Percentiles rank a stretch among this genome's conserved stretches.
These are phyloP conservation scores for Diospyros lotus DNA, from an alignment of 148 eudicot species.

Conservation along the genomic window DNA sequence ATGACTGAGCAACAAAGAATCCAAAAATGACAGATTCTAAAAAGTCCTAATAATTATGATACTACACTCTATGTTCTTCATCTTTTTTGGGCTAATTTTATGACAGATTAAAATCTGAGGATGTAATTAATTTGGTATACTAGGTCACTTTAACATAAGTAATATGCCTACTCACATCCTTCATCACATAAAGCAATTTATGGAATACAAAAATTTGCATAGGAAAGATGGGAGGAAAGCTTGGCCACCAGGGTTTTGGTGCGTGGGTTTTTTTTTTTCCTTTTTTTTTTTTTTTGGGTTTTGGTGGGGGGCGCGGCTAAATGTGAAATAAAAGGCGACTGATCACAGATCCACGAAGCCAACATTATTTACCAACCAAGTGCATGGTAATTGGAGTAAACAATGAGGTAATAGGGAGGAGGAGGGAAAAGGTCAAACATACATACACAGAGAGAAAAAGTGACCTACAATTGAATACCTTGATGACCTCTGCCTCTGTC, in stretches of 20 bases:
- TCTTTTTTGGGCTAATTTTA: too few species aligned
- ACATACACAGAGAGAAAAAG: not conserved
- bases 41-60: not conserved
- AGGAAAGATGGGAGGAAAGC: not conserved
- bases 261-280: too few species aligned
- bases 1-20: not conserved
- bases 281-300: too few species aligned
- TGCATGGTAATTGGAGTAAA: too few species aligned
- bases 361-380: too few species aligned
- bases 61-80: not conserved
- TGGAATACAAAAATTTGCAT: not conserved
- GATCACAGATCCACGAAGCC: too few species aligned
- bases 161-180: not conserved
- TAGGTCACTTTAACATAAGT: not conserved
- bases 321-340: too few species aligned
- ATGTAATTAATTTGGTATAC: not conserved
- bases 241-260: too few species aligned
- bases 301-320: too few species aligned
- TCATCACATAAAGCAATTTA: too few species aligned
- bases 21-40: too few species aligned
- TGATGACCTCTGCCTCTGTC: constrained; percentile 89
- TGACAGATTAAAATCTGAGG: not conserved
- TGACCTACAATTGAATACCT: constrained; percentile 40
- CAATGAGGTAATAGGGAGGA: not conserved
- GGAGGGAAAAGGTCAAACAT: not conserved